phyloP scores from a whole-genome alignment of 176 grass and related monocot genomes.

The Guadua angustifolia region DNA sequence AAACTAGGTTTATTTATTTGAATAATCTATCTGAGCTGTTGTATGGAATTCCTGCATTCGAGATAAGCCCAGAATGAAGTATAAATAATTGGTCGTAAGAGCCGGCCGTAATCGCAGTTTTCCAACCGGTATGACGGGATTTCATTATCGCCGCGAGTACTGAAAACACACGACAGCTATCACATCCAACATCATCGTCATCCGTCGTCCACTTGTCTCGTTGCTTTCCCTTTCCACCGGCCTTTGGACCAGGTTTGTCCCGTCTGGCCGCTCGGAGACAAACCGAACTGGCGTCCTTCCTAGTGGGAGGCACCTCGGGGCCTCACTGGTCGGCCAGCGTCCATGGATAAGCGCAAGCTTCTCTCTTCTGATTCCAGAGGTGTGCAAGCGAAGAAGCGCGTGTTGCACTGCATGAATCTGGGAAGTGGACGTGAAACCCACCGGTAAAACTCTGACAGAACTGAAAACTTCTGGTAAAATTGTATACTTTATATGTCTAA shows the following conservation, averaged over 20 bases:
- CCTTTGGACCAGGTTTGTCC: constrained; percentile 30
- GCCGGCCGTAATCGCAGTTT: not conserved
- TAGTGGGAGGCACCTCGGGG: too few species aligned
- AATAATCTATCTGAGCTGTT: too few species aligned
- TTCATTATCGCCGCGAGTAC: not conserved
- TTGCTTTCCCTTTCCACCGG: not conserved
- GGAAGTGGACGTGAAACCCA: not conserved
- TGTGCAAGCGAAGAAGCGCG: too few species aligned
- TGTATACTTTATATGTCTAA: too few species aligned
- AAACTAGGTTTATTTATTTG: too few species aligned
- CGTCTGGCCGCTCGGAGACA: constrained; percentile 12
- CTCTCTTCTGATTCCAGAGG: too few species aligned
- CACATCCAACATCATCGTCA: not conserved
- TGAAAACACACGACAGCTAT: not conserved
- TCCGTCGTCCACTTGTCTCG: not conserved
- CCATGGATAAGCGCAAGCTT: too few species aligned
- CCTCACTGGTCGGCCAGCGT: too few species aligned
- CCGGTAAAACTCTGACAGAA: not conserved
- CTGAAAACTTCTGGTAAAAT: too few species aligned
- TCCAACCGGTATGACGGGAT: not conserved
- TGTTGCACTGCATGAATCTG: not conserved
- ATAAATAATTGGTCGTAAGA: not conserved
- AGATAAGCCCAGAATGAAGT: not conserved
- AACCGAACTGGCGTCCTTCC: not conserved
- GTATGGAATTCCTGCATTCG: not conserved